phyloP scores from a whole-genome alignment of 192 early-diverging fungal genomes.

The Coemansia sp. region DNA sequence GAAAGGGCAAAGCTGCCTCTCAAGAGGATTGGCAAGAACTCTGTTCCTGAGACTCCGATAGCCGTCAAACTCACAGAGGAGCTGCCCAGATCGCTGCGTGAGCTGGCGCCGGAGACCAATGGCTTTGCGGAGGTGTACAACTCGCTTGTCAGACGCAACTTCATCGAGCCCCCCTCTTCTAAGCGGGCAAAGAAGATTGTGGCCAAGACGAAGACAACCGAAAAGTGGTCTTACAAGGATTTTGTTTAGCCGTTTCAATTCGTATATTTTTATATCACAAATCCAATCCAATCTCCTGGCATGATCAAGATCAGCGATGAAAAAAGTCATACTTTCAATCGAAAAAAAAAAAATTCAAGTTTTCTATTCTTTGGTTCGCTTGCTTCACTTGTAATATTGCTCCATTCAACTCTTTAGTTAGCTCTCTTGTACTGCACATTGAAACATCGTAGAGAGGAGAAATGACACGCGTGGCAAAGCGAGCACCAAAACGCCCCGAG shows the following conservation, averaged over 20 bases:
- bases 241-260: slow-evolving; percentile 4
- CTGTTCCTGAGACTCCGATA: slow-evolving; percentile 30
- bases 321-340: no score
- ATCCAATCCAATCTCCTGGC: no score
- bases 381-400: neutral
- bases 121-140: slow-evolving; percentile 30
- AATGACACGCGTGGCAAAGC: slow-evolving; percentile 65
- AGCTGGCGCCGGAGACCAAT: slow-evolving; percentile 51
- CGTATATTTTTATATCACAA: neutral
- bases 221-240: slow-evolving; percentile 55
- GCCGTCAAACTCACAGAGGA: slow-evolving; percentile 51
- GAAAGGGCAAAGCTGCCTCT: slow-evolving; percentile 31
- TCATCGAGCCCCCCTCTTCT: slow-evolving; percentile 35
- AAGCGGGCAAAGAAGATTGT: slow-evolving; percentile 9
- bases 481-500: slow-evolving; percentile 57
- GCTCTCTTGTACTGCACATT: neutral
- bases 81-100: slow-evolving; percentile 38
- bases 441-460: neutral
- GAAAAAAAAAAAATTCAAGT: no score
- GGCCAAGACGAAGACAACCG: slow-evolving; percentile 29
- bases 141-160: slow-evolving; percentile 50
- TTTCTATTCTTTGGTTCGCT: no score
- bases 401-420: neutral
- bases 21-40: slow-evolving; percentile 35
- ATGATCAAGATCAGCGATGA: no score